Evolutionary conservation across 169 alveolate genomes (phyloP).

Genomic region (Besnoitia besnoiti): DNA sequence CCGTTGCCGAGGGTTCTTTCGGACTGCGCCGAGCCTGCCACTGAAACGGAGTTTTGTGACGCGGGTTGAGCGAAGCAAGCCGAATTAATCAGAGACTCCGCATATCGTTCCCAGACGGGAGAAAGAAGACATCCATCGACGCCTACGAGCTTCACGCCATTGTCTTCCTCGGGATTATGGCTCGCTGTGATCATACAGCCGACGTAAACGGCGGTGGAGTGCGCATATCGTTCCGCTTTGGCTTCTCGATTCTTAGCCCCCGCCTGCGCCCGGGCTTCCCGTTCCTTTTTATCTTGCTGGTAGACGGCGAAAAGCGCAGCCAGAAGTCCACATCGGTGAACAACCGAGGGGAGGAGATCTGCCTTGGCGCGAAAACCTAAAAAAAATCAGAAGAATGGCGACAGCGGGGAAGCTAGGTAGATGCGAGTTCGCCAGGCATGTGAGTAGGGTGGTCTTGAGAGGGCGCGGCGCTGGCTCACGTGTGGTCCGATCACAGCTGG

Average conservation of each 20-base stretch:
- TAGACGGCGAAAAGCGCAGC: conserved; percentile 46
- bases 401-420: neutral
- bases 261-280: neutral
- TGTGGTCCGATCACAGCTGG: no score
- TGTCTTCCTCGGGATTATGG: conserved; percentile 87
- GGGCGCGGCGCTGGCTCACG: no score
- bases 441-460: no score
- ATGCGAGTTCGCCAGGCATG: no score
- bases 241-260: neutral
- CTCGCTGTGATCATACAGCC: conserved; percentile 95
- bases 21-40: neutral
- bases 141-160: conserved; percentile 88
- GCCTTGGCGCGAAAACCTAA: conserved; percentile 59
- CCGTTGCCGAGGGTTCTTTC: neutral
- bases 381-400: neutral
- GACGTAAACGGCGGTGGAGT: neutral
- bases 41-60: neutral
- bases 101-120: conserved; percentile 78
- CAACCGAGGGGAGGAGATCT: neutral
- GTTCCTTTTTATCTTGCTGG: neutral
- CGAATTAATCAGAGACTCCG: conserved; percentile 68
- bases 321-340: conserved; percentile 42
- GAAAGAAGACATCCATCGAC: conserved; percentile 87
- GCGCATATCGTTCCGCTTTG: neutral
- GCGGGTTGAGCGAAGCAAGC: neutral